Evolutionary conservation across 2,329 filamentous ascomycete genomes (phyloP).

Genomic region (Fusarium cyanostomum): DNA sequence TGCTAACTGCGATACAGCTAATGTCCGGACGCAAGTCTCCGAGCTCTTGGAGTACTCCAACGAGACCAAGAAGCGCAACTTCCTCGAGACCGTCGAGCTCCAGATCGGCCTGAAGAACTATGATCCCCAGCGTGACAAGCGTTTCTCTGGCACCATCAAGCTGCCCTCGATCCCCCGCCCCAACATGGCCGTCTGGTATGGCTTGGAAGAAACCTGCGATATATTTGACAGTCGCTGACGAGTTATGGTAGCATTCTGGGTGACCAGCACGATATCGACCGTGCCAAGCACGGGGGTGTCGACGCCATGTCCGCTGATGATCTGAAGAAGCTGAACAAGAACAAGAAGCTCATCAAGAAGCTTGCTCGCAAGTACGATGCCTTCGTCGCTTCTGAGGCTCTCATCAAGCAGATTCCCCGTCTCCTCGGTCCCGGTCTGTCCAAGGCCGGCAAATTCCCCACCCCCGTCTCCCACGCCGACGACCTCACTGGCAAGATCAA

Average conservation of each 20-base stretch:
- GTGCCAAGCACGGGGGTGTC: conserved; percentile 98
- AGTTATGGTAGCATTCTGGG: conserved; percentile 62
- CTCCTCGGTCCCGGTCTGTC: conserved; percentile 98
- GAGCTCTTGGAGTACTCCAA: conserved; percentile 94
- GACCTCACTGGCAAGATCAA: conserved; percentile 95
- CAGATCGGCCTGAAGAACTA: conserved; percentile 98
- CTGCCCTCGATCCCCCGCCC: conserved; percentile 91
- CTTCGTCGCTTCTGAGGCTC: conserved; percentile 94
- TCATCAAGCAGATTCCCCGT: conserved; percentile 99
- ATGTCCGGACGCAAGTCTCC: conserved; percentile 94
- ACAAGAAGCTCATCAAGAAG: conserved; percentile 99
- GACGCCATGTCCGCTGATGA: conserved; percentile 99
- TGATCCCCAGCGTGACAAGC: conserved; percentile 99
- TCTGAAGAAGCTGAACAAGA: conserved; percentile 99
- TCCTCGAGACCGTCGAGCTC: conserved; percentile 92
- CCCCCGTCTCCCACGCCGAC: conserved; percentile 95
- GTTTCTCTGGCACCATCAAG: conserved; percentile 99
- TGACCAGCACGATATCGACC: conserved; percentile 97
- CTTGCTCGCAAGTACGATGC: conserved; percentile 99
- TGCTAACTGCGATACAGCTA: conserved; percentile 64
- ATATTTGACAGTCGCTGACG: conserved; percentile 20
- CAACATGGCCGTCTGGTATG: conserved; percentile 81
- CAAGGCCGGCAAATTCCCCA: conserved; percentile 99
- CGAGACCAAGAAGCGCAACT: conserved; percentile 97
- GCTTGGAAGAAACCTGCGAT: not conserved